Conservation (phyloP, 805 yeast species). For the Wickerhamiella musiphila region DNA sequence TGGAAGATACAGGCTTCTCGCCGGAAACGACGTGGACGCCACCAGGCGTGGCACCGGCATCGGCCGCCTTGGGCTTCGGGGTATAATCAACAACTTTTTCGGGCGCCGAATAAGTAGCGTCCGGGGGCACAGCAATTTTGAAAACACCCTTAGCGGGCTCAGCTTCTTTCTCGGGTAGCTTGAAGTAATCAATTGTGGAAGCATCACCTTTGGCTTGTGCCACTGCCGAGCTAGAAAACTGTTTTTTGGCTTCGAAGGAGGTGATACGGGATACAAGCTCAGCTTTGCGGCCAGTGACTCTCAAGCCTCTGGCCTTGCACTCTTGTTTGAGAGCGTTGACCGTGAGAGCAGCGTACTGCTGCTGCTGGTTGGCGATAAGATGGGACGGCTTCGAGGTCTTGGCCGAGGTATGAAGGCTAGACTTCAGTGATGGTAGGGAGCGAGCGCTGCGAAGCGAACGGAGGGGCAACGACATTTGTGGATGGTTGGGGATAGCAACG, state of each 20-base stretch:
- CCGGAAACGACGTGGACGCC: conserved; percentile 14
- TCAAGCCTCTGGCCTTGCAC: conserved; percentile 42
- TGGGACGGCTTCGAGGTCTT: conserved; percentile 20
- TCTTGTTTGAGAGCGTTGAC: conserved; percentile 38
- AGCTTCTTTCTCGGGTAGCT: conserved; percentile 14
- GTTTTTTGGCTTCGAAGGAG: conserved; percentile 13
- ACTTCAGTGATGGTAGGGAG: conserved; percentile 14
- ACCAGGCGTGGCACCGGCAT: conserved; percentile 11
- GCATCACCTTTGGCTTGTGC: conserved; percentile 20
- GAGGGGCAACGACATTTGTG: conserved; percentile 5
- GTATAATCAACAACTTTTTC: conserved; percentile 4
- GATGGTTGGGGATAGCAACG: neutral
- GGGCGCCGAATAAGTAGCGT: conserved; percentile 9
- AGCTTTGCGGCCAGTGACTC: conserved; percentile 41
- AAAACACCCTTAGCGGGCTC: conserved; percentile 6
- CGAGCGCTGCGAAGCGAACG: conserved; percentile 13
- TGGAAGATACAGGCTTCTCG: conserved; percentile 13
- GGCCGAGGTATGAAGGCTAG: conserved; percentile 14
- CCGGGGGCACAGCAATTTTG: conserved; percentile 20
- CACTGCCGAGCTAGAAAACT: conserved; percentile 8
- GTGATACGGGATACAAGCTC: conserved; percentile 31
- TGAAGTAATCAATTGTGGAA: conserved; percentile 23
- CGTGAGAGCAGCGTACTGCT: conserved; percentile 27
- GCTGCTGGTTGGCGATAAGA: conserved; percentile 14
- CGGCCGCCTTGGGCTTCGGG: conserved; percentile 4